phyloP scores from a whole-genome alignment of 176 grass and related monocot species.

The Ampelocalamus luodianensis region DNA sequence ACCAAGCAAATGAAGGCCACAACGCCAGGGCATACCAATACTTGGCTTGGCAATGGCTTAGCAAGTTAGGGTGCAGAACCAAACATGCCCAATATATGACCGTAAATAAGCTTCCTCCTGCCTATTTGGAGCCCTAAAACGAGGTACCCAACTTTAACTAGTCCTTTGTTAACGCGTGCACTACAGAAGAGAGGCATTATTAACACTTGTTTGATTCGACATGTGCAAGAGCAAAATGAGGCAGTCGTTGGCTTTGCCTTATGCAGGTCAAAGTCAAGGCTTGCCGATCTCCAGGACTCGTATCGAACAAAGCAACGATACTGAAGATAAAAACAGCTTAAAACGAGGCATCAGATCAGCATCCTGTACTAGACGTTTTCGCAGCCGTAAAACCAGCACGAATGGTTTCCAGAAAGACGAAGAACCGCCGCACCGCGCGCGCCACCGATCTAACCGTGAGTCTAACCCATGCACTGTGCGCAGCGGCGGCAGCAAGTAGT shows the following conservation, averaged over 20 bases:
- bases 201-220: background rate
- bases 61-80: too few species aligned
- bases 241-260: background rate
- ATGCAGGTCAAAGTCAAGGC: background rate
- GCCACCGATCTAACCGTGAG: background rate
- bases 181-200: background rate
- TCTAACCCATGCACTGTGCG: constrained; percentile 11
- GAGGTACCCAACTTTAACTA: background rate
- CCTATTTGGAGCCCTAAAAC: background rate
- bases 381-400: background rate
- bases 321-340: background rate
- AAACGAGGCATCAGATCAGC: background rate
- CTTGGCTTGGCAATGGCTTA: too few species aligned
- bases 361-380: background rate
- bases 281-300: background rate
- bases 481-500: background rate
- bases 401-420: background rate
- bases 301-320: too few species aligned
- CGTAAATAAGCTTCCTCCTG: background rate
- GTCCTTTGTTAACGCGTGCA: background rate
- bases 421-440: background rate
- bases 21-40: too few species aligned
- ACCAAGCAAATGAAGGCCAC: too few species aligned
- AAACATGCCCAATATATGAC: too few species aligned
- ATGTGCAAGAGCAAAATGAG: background rate